Evolutionary conservation across 495 filamentous ascomycete species (phyloP).

Genomic region (Zalerion maritima): DNA sequence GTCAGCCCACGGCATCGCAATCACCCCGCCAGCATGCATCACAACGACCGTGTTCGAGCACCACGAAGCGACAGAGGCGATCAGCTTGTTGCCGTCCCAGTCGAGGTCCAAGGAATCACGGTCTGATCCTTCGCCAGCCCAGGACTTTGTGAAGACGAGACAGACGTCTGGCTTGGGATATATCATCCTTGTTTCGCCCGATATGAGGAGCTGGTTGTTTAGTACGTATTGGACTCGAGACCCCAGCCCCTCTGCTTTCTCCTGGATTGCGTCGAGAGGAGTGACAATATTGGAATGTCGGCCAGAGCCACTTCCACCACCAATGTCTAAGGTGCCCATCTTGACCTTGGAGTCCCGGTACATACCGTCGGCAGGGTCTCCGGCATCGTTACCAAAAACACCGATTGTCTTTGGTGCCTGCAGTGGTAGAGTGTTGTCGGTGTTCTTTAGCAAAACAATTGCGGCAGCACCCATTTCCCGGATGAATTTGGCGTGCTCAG

Average conservation of each 20-base stretch:
- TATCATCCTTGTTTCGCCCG: slow-evolving; percentile 15
- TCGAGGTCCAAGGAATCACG: slow-evolving; percentile 33
- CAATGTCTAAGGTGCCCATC: slow-evolving; percentile 40
- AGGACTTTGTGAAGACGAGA: slow-evolving; percentile 44
- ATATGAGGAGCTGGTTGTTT: slow-evolving; percentile 25
- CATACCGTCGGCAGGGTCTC: slow-evolving; percentile 28
- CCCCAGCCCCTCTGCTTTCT: slow-evolving; percentile 15
- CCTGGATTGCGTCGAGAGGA: slow-evolving; percentile 39
- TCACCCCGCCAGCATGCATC: slow-evolving; percentile 37
- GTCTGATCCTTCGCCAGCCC: slow-evolving; percentile 42
- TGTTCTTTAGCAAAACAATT: slow-evolving; percentile 50
- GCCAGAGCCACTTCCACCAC: slow-evolving; percentile 41
- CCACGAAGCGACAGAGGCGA: slow-evolving; percentile 29
- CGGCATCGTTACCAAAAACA: slow-evolving; percentile 50
- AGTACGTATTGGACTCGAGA: slow-evolving; percentile 17
- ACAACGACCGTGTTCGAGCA: slow-evolving; percentile 42
- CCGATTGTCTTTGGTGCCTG: slow-evolving; percentile 35
- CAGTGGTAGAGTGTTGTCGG: slow-evolving; percentile 37
- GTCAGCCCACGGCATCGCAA: slow-evolving; percentile 29
- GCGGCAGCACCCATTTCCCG: slow-evolving; percentile 42
- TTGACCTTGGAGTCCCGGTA: slow-evolving; percentile 36
- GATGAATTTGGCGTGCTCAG: slow-evolving; percentile 32
- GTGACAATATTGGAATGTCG: slow-evolving; percentile 51
- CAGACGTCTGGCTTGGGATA: slow-evolving; percentile 21
- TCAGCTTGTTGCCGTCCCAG: slow-evolving; percentile 36